A percentile compares a stretch with the other conserved stretches of the same genome.
Evolutionary conservation across 306 rosid species (phyloP).

Genomic region (Carpinus fangiana): DNA sequence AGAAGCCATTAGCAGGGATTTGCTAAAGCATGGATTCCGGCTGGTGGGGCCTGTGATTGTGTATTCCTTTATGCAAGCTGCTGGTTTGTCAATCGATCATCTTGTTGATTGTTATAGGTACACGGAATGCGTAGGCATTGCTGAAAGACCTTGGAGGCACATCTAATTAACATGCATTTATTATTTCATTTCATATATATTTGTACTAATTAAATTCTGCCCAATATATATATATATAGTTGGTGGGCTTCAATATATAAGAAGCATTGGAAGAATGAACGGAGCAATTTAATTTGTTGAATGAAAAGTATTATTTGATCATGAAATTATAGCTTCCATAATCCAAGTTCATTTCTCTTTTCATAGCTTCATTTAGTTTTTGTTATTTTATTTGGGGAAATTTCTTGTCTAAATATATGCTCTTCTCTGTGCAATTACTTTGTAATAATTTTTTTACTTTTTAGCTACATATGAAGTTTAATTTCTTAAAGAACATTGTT

Average conservation of each 20-base stretch:
- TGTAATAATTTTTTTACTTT: too few species aligned
- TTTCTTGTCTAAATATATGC: too few species aligned
- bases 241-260: not conserved
- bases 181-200: too few species aligned
- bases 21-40: constrained; percentile 74
- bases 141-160: constrained; percentile 99
- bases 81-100: constrained; percentile 89
- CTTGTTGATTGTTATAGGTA: constrained; percentile 87
- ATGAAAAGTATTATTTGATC: too few species aligned
- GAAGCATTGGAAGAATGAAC: not conserved
- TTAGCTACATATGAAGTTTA: too few species aligned
- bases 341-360: too few species aligned
- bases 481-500: too few species aligned
- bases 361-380: too few species aligned
- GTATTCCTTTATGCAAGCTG: constrained; percentile 96
- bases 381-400: too few species aligned
- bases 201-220: not conserved
- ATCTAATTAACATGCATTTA: constrained; percentile 32
- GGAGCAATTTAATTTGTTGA: too few species aligned
- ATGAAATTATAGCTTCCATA: too few species aligned
- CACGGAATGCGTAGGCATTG: constrained; percentile 76
- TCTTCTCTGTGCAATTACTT: too few species aligned
- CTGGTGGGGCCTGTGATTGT: constrained; percentile 93
- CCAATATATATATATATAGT: not conserved
- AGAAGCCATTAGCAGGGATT: constrained; percentile 83